Evolutionary conservation across 1,284 basidiomycete genomes (phyloP), one percentile per base, ranked within the genome.

Genomic region (Neolentinus lepideus): DNA sequence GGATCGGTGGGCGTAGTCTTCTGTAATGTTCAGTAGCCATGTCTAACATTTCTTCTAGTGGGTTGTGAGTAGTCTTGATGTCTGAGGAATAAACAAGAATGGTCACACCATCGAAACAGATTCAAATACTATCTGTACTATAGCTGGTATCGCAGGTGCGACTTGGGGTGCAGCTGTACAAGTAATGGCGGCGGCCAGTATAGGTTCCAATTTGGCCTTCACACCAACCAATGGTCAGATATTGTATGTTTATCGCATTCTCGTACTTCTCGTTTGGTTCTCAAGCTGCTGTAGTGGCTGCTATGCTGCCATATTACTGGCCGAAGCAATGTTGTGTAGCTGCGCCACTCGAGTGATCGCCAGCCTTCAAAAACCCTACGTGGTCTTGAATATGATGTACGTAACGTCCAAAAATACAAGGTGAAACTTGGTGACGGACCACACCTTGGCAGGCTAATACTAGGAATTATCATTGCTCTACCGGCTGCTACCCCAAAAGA

Each of bases 91-190:
- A n/a, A n/a, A n/a, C n/a, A n/a, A n/a, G n/a, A n/a, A n/a, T n/a
- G n/a, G n/a, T n/a, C n/a, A n/a, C n/a, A n/a, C n/a, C n/a, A n/a
- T n/a, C n/a, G n/a, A n/a, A 24, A 26, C 12, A 90, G 87, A 90
- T 63, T 73, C 84, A 0, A 90, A 90, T 58, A 88, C 87, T 0
- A 75, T 92, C 35, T 88, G 86, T 1, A 82, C 80, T 21, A 79
- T 91, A 54, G 71, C 87, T 0, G 68, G 78, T 3, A 75, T 90
- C 0, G 87, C 90, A 0, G 88, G 86, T 0, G 82, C 90, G 25
- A 85, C 87, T 58, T 92, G 88, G 88, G 89, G 83, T 24, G 83
- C 80, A 51, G 84, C 88, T 0, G 75, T 88, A 0, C 87, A 90
- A 63, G 70, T 90, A 26, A 80, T 83, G 71, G 87, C 86, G 6